Conservation (phyloP, 2,329 filamentous ascomycete species). For the Alternaria gaisen region DNA sequence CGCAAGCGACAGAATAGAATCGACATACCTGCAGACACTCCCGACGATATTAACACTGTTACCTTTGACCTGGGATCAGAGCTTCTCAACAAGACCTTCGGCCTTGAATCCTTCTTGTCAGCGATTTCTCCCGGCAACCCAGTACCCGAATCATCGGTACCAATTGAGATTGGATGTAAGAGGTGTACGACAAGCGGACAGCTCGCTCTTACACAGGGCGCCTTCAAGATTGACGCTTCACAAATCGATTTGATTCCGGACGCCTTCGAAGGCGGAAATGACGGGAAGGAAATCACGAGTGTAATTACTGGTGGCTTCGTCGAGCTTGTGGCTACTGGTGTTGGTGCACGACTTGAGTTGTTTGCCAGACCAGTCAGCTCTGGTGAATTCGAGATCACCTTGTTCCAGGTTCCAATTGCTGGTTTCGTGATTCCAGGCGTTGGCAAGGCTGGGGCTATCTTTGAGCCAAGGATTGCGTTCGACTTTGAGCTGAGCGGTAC, state of each 20-base stretch:
- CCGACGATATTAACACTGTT: constrained; percentile 29
- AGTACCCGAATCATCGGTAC: constrained; percentile 29
- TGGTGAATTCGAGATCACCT: constrained; percentile 31
- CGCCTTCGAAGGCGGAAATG: constrained; percentile 34
- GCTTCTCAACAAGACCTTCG: constrained; percentile 38
- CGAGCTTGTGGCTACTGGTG: constrained; percentile 39
- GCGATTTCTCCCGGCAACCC: constrained; percentile 21
- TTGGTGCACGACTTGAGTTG: constrained; percentile 49
- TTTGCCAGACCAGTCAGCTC: constrained; percentile 36
- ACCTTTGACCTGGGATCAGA: constrained; percentile 35
- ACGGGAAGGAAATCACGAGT: constrained; percentile 34
- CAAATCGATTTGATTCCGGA: constrained; percentile 37
- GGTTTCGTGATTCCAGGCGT: constrained; percentile 49
- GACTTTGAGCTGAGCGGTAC: constrained; percentile 39
- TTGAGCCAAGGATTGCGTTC: constrained; percentile 40
- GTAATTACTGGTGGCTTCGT: constrained; percentile 47
- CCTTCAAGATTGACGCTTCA: constrained; percentile 37
- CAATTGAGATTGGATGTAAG: constrained; percentile 46
- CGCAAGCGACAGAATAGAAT: constrained; percentile 27
- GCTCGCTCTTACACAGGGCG: constrained; percentile 43
- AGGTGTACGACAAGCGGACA: constrained; percentile 46
- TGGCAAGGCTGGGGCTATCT: constrained; percentile 48
- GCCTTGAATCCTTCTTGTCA: constrained; percentile 25
- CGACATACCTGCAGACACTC: constrained; percentile 31
- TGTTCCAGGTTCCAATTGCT: constrained; percentile 39